Base-by-base conservation (phyloP, 2,329 filamentous ascomycete species). In the Hypoxylon rubiginosum region DNA sequence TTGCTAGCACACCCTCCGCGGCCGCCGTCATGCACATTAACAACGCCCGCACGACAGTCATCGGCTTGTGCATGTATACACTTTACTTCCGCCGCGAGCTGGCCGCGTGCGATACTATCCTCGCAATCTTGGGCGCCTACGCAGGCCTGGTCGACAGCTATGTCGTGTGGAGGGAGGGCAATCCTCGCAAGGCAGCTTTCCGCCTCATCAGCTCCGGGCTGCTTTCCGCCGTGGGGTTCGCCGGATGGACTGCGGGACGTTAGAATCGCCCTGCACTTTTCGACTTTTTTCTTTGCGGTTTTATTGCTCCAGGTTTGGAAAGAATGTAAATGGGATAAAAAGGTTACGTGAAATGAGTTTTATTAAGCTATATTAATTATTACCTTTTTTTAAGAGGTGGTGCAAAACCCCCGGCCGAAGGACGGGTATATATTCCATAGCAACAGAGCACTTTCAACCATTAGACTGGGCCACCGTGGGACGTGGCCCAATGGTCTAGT, bases 131-230 rank as follows among this genome's bases (percentile, higher is more conserved):
- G 0, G 73, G 72, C 4, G 62, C 65, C 13, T 76, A 74, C 50
- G 67, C 62, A 2, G 74, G 74, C 9, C 17, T 75, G 26, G 62
- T 76, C 5, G 75, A 76, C 51, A 69, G 71, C 24, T 73, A 64
- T 13, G 62, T 75, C 13, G 71, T 76, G 3, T 76, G 72, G 73
- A 71, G 32, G 36, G 70, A 70, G 63, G 72, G 72, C 8, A 69
- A 68, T 41, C 36, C 52, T 39, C 48, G 62, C 1, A 34, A 66
- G 36, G 72, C 71, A 1, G n/a, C 56, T 4, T 74, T 74, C 46
- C 66, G 73, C 10, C 58, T 74, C 2, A 36, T 64, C 13, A 66
- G 64, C 48, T 72, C 68, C 3, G 54, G 64, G 51, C 39, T 70
- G 2, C 28, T 73, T 39, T 62, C 66, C 2, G 61, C 61, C 46